Base-by-base conservation (phyloP, 2,329 filamentous ascomycete genomes). In the Diaporthe eres region DNA sequence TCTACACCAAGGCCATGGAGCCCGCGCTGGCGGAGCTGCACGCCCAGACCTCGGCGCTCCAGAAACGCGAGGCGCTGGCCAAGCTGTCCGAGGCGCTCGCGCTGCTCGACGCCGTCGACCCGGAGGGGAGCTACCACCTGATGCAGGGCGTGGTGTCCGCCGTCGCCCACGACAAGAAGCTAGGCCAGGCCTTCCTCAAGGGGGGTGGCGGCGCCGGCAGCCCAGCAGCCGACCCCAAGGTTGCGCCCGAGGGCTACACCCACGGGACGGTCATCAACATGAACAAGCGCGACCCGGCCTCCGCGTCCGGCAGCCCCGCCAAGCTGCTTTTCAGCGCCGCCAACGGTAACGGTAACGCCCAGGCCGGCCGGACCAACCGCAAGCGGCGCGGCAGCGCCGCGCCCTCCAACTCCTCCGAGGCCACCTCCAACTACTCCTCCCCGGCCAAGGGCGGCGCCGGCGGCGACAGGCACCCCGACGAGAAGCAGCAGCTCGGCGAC, bases 61-160 rank as follows among this genome's bases (percentile, higher is more conserved):
- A 86, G 77, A 97, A 97, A 83, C 91, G 96, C 49, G 95, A 98
- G 80, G 95, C 95, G 0, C 89, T 98, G 42, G 94, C 94, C 3
- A 92, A 92, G 78, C 88, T 98, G 17, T 95, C 94, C 0, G 94
- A 98, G 82, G 96, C 96, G 0, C 97, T 97, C 87, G 93, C 93
- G 6, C 90, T 92, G 17, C 89, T 99, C 44, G 95, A 98, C 83
- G 92, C 94, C 60, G 89, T 96, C 42, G 96, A 99, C 81, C 96
- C 96, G 0, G 96, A 98, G 82, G 96, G 96, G 25, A 92, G 96
- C 55, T 97, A 96, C 80, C 92, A 98, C 79, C 88, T 99, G 22
- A 88, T 99, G 81, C 94, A 92, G 80, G 90, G 91, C 74, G 90
- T 98, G 78, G 89, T 97, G 77, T 90, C 94, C n/a, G 91, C 91